Evolutionary conservation across 495 filamentous ascomycete genomes (phyloP), one percentile per base, ranked within the genome.

Genomic region (Xylaria bambusicola): DNA sequence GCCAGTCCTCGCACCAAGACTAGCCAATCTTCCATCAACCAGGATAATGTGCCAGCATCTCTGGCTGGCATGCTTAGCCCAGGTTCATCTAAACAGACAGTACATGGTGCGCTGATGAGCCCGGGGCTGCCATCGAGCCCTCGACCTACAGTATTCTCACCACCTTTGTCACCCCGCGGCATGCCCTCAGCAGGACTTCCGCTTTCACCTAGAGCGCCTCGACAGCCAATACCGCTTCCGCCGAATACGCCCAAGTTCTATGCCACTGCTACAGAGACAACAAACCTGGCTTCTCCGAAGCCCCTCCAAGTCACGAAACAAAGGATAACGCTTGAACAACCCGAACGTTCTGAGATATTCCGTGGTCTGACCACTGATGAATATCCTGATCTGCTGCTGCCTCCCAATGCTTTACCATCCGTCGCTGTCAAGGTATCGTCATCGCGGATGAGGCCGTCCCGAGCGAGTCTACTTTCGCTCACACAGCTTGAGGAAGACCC

Each of bases 121-220:
- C 91, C 93, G 20, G 94, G 94, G 23, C 76, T 98, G 47, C 94
- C 94, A 0, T 74, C 88, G 27, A 98, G 95, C 67, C 94, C 94
- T 23, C 82, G 93, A 52, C 94, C 94, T n/a, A 85, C 85, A 63
- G 84, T 84, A 10, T 64, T 90, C 50, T 87, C 88, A n/a, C 82
- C 87, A 36, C 85, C 88, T 17, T 75, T 87, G 64, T 88, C 91
- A 35, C 85, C 90, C 10, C 76, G 82, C 52, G 73, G 64, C 17
- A 66, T 78, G 17, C 74, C 75, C 44, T 77, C 85, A 36, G 67
- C 83, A 0, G 83, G 83, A 2, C 59, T 86, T 21, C 89, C 90
- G 12, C 78, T 91, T 12, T 91, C 90, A 2, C 88, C 92, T 0
- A 84, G 90, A 63, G 81, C 86, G 31, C 85, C 84, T 2, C 81